Base-by-base conservation (phyloP, 2,329 filamentous ascomycete species). In the Fusarium liriodendri region DNA sequence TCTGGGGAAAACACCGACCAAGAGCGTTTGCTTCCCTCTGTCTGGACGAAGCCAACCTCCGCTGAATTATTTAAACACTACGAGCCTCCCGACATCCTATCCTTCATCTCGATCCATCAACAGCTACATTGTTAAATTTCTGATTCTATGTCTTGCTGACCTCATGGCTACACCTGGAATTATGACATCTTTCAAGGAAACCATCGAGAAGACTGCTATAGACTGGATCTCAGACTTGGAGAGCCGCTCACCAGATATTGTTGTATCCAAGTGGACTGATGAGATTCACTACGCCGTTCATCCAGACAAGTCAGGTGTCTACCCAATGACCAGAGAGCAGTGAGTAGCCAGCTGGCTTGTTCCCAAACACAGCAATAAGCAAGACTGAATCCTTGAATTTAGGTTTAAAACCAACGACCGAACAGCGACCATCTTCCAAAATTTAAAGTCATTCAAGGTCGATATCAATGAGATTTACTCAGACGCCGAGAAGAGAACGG, bases 201-300 rank as follows among this genome's bases (percentile, higher is more conserved):
- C 32, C 20, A 16, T 65, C 13, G 40, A 65, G 59, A 25, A 22
- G 5, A 65, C 62, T 7, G 54, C 62, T 3, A 25, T 6, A 33
- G 62, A 38, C 5, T 65, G 62, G 62, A 59, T 65, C n/a, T 59
- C 54, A 11, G 62, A 65, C 27, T 22, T 65, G 29, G 62, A 65
- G 25, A 65, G 40, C n/a, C 62, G 62, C 1, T 65, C 62, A 14
- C 29, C 50, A 32, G 62, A 65, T 25, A 27, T 20, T 10, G 40
- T 65, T 22, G 62, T 65, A 16, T 65, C 62, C 4, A 50, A 45
- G 22, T 65, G 62, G 62, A 47, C 29, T 29, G 54, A 65, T 20
- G 62, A 59, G n/a, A 65, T 65, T 40, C 54, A 65, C 29, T 65
- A 65, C 14, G 47, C 40, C 4, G n/a, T 65, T 52, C 62, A 65